Percentiles rank a stretch among this genome's conserved stretches.
phyloP scores from a whole-genome alignment of 1,284 basidiomycete genomes.

The Polyporus tsugae region DNA sequence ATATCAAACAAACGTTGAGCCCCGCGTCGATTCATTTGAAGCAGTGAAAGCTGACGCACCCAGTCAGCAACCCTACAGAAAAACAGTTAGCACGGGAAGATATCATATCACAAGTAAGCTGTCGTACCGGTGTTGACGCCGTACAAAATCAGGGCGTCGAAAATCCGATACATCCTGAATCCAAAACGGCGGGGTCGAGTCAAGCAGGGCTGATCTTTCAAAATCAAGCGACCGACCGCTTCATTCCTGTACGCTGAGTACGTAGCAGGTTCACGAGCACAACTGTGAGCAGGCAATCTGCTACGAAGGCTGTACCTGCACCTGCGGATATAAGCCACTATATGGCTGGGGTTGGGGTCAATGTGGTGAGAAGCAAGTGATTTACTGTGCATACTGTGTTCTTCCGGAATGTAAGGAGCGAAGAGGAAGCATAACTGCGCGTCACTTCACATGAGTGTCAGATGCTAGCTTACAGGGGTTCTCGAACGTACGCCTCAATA shows the following conservation, averaged over 20 bases:
- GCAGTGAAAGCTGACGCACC: slow-evolving; percentile 7
- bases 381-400: not conserved
- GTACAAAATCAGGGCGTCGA: slow-evolving; percentile 20
- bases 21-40: too few species aligned
- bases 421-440: not conserved
- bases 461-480: not conserved
- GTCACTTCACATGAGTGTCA: not conserved
- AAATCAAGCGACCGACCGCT: not conserved
- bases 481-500: not conserved
- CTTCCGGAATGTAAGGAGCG: not conserved
- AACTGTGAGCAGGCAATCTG: slow-evolving; percentile 8
- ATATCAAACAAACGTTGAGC: not conserved
- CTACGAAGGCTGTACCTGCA: slow-evolving; percentile 10
- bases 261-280: slow-evolving; percentile 12
- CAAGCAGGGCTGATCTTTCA: not conserved
- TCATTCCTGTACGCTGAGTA: slow-evolving; percentile 3
- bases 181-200: too few species aligned
- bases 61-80: slow-evolving; percentile 17
- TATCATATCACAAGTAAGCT: too few species aligned
- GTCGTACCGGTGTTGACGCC: slow-evolving; percentile 21
- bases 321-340: slow-evolving; percentile 18
- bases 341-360: not conserved
- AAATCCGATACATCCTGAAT: slow-evolving; percentile 16
- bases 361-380: not conserved
- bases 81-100: not conserved